Evolutionary conservation across 2,329 filamentous ascomycete genomes (phyloP).

Genomic region (Epicoccum nigrum): DNA sequence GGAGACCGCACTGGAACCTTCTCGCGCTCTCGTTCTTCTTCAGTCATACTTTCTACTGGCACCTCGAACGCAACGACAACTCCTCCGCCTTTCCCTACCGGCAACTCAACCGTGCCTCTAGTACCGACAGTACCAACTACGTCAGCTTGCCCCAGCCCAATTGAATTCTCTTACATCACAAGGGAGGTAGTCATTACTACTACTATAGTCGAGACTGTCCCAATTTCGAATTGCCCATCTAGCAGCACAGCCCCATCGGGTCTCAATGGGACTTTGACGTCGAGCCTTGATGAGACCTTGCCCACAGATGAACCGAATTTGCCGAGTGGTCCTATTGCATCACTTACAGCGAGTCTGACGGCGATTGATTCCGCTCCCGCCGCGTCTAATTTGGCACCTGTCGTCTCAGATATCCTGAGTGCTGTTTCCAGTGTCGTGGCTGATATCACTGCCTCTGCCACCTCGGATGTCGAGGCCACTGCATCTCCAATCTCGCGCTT

Average conservation of each 20-base stretch:
- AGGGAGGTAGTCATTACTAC: constrained; percentile 21
- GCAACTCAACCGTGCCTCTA: constrained; percentile 21
- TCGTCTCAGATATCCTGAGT: constrained; percentile 6
- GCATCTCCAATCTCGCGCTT: constrained; percentile 2
- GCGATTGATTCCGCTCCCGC: neutral
- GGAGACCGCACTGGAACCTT: neutral
- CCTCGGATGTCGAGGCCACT: neutral
- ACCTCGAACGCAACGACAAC: constrained; percentile 1
- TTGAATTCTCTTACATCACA: constrained; percentile 18
- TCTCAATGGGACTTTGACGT: constrained; percentile 4
- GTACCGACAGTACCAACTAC: constrained; percentile 18
- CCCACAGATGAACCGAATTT: constrained; percentile 6
- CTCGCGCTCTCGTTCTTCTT: no score
- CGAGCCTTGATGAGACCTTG: neutral
- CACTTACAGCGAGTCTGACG: neutral
- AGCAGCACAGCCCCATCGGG: neutral
- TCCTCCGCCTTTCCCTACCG: constrained; percentile 14
- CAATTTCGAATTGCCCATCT: constrained; percentile 7
- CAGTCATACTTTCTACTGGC: neutral
- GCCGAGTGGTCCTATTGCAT: no score
- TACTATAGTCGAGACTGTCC: constrained; percentile 17
- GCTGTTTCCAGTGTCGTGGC: constrained; percentile 6
- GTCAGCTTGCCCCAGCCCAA: constrained; percentile 21
- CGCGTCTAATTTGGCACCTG: neutral
- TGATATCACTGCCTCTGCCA: constrained; percentile 6